Evolutionary conservation across 768 basidiomycete genomes (phyloP).

Genomic region (Megacollybia marginata): DNA sequence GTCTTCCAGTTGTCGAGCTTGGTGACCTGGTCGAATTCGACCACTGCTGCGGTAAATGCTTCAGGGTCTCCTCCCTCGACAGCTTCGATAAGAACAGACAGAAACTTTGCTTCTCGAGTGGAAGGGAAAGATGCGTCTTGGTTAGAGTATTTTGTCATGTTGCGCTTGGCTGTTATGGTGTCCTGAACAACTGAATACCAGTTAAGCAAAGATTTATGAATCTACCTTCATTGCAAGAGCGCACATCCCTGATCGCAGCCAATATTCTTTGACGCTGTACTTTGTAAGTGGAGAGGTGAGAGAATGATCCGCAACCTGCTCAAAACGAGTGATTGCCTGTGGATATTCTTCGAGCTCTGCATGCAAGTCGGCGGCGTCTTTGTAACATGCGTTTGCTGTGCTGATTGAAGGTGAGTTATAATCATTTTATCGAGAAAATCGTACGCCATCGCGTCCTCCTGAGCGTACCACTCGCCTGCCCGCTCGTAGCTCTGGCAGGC

Average conservation of each 20-base stretch:
- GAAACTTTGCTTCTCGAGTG: constrained; percentile 90
- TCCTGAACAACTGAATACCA: constrained; percentile 47
- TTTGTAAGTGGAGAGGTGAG: constrained; percentile 82
- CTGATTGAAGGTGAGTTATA: constrained; percentile 31
- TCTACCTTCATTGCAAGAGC: constrained; percentile 81
- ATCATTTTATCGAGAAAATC: constrained; percentile 19
- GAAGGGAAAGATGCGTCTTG: constrained; percentile 81
- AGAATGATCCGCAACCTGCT: constrained; percentile 82
- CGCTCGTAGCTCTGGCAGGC: constrained; percentile 88
- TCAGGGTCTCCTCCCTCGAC: constrained; percentile 65
- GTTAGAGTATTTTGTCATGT: constrained; percentile 67
- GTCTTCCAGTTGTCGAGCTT: constrained; percentile 98
- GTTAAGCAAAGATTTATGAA: not conserved
- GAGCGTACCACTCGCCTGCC: constrained; percentile 96
- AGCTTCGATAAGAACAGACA: constrained; percentile 71
- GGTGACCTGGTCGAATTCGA: constrained; percentile 85
- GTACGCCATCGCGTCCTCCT: constrained; percentile 95
- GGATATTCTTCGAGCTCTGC: constrained; percentile 84
- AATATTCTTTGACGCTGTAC: constrained; percentile 98
- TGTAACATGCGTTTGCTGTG: constrained; percentile 92
- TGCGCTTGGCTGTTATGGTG: constrained; percentile 73
- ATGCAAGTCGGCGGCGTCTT: constrained; percentile 93
- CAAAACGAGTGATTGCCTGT: constrained; percentile 81
- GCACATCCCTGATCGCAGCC: constrained; percentile 83
- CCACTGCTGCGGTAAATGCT: constrained; percentile 75